A percentile compares a stretch with the other conserved stretches of the same genome.
Evolutionary conservation across 192 early-diverging fungal genomes (phyloP).

Genomic region (Chytriomyces hyalinus): DNA sequence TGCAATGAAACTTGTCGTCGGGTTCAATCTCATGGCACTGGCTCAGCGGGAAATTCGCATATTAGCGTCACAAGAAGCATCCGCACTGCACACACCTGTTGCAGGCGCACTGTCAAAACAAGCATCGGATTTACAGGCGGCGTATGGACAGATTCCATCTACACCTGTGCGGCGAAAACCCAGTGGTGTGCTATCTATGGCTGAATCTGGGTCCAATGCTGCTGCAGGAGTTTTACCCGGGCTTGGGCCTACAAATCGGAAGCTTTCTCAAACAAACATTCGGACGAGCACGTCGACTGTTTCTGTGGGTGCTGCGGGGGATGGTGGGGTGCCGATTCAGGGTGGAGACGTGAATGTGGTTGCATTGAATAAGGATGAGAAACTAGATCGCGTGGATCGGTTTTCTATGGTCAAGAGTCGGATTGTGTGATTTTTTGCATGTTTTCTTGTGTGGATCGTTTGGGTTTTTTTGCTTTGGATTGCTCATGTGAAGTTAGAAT

Average conservation of each 20-base stretch:
- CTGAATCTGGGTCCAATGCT: background rate
- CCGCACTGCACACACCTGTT: background rate
- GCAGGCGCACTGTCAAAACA: background rate
- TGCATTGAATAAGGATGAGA: slow-evolving; percentile 44
- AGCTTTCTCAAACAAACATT: background rate
- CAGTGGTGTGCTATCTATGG: background rate
- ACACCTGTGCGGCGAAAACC: background rate
- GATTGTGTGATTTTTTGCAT: slow-evolving; percentile 66
- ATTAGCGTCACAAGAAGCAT: slow-evolving; percentile 27
- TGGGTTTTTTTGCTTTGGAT: too few species aligned
- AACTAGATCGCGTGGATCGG: slow-evolving; percentile 86
- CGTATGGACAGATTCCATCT: too few species aligned
- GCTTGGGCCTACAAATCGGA: background rate
- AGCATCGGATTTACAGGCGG: too few species aligned
- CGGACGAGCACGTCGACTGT: background rate
- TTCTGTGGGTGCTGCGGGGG: background rate
- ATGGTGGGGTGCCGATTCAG: slow-evolving; percentile 22
- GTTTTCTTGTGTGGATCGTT: too few species aligned
- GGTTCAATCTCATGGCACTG: slow-evolving; percentile 75
- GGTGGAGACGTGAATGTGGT: slow-evolving; percentile 47
- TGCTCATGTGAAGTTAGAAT: too few species aligned
- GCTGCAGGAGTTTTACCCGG: background rate
- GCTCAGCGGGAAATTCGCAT: slow-evolving; percentile 54
- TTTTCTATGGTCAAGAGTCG: slow-evolving; percentile 91
- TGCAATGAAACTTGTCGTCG: slow-evolving; percentile 76